Evolutionary conservation across 1,139 yeast genomes (phyloP), one percentile per base, ranked within the genome.

Genomic region (Pichia sp.): DNA sequence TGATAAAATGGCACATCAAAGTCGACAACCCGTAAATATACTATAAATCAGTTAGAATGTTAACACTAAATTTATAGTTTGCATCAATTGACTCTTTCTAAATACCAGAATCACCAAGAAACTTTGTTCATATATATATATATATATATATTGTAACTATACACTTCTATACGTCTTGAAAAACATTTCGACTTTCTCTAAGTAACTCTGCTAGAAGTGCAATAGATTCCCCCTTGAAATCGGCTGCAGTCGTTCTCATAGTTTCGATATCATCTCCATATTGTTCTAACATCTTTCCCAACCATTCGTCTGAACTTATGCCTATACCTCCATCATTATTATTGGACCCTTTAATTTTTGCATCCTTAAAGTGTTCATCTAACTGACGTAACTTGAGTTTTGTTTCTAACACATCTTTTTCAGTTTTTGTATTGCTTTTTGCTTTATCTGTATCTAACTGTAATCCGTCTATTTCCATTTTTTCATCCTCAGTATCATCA

Each of bases 241-340:
- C 58, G 5, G 45, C 51, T 3, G 56, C 52, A 6, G 39, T 48
- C 3, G 45, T 47, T 27, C 59, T 48, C 19, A 56, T 27, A 10
- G 45, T 39, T 29, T 56, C 56, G 9, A 56, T 50, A 29, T 56
- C 59, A 16, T 56, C 58, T 3, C 58, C 59, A 31, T 56, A 55
- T 19, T 55, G 48, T 1, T 29, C 27, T 13, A 56, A 45, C 57
- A 56, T 54, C 43, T 44, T 38, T 7, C 38, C 19, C 6, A 56
- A 38, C 58, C 58, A 56, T 34, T 50, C 57, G 22, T 56, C 58
- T 5, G 57, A 47, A 18, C 44, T 29, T 10, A 51, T 33, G 3
- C 47, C 53, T 10, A 44, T 16, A 18, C 39, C 38, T 6, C 9
- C 43, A 19, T 11, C 34, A 28, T 9, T 45, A 3, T 6, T 14